Conservation (phyloP, 345 rosid genomes). For the Salix suchowensis region DNA sequence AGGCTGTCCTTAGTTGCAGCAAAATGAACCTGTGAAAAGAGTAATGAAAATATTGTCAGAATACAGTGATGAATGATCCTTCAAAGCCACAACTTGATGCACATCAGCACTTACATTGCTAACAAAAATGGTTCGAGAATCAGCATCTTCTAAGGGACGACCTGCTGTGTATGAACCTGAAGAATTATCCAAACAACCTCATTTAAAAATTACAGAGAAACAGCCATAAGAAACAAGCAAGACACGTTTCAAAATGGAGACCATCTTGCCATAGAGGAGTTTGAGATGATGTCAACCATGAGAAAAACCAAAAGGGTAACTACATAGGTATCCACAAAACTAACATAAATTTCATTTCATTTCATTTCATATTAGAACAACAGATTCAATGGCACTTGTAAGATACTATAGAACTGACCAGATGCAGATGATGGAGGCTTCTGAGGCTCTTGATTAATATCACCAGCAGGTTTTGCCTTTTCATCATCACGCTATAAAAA, state of each 20-base stretch:
- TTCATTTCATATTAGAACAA: background rate
- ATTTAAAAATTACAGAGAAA: background rate
- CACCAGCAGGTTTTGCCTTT: slow-evolving; percentile 48
- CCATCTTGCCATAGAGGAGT: background rate
- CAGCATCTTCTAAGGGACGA: slow-evolving; percentile 74
- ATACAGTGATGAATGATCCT: slow-evolving; percentile 6
- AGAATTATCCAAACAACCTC: slow-evolving; percentile 9
- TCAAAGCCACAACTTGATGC: background rate
- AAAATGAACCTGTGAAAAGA: slow-evolving; percentile 74
- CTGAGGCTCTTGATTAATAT: slow-evolving; percentile 33
- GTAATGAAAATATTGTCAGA: slow-evolving; percentile 13
- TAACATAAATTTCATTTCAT: background rate
- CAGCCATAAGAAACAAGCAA: background rate
- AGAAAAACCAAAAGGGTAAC: background rate
- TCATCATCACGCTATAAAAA: slow-evolving; percentile 14
- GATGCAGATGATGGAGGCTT: slow-evolving; percentile 37
- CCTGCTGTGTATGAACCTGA: slow-evolving; percentile 51
- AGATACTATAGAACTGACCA: slow-evolving; percentile 44
- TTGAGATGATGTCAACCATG: background rate
- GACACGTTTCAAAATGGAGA: background rate
- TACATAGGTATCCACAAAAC: background rate
- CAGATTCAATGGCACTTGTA: background rate
- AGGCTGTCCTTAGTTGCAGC: slow-evolving; percentile 91
- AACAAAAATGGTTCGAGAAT: slow-evolving; percentile 81
- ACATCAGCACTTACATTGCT: slow-evolving; percentile 60